Evolutionary conservation across 2,329 filamentous ascomycete genomes (phyloP).

Genomic region (Exophiala sp.): DNA sequence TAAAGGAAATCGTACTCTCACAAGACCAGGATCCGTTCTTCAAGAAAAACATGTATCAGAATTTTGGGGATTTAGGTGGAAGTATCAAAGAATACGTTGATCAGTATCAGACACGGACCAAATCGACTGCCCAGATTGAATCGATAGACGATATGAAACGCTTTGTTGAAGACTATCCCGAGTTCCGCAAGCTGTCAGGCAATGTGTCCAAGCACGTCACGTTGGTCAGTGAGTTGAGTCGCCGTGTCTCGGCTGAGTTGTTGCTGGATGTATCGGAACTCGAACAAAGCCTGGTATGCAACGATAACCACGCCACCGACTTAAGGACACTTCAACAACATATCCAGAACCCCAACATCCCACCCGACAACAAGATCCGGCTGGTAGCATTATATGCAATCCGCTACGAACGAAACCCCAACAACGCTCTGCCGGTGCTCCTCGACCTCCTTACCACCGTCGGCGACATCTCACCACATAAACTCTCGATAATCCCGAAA

Average conservation of each 20-base stretch:
- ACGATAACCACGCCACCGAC: constrained; percentile 87
- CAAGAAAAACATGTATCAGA: constrained; percentile 98
- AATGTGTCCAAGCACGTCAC: constrained; percentile 99
- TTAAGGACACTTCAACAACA: constrained; percentile 88
- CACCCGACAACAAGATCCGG: constrained; percentile 77
- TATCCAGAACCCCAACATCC: constrained; percentile 74
- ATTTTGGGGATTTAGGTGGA: constrained; percentile 90
- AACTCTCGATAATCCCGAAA: constrained; percentile 76
- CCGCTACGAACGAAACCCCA: constrained; percentile 82
- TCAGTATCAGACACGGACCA: constrained; percentile 96
- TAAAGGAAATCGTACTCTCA: constrained; percentile 90
- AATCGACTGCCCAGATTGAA: constrained; percentile 92
- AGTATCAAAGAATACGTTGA: constrained; percentile 99
- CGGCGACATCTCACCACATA: constrained; percentile 71
- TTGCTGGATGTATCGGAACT: constrained; percentile 95
- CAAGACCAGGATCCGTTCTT: constrained; percentile 99
- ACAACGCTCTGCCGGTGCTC: constrained; percentile 77
- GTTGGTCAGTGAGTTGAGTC: constrained; percentile 86
- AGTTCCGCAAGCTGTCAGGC: constrained; percentile 93
- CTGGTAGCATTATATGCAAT: constrained; percentile 93
- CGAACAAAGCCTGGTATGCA: constrained; percentile 94
- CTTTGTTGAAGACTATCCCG: constrained; percentile 97
- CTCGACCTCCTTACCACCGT: constrained; percentile 81
- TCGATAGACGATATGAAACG: constrained; percentile 98
- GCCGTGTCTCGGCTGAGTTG: constrained; percentile 78